phyloP scores from a whole-genome alignment of 2,329 filamentous ascomycete genomes.

The Davidsoniella virescens region DNA sequence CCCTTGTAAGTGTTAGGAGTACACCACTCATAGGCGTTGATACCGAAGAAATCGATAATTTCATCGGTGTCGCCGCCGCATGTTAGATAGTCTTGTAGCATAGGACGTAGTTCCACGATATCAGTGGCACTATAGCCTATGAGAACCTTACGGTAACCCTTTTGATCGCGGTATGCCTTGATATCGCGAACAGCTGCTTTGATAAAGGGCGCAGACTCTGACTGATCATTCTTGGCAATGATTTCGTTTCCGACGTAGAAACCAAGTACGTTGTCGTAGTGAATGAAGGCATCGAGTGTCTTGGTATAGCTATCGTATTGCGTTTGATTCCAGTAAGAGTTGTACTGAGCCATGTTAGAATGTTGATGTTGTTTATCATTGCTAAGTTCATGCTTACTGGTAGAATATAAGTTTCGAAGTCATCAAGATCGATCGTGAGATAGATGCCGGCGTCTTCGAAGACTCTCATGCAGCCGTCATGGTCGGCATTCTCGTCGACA shows the following conservation, averaged over 20 bases:
- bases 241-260: constrained; percentile 86
- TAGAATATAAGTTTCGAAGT: constrained; percentile 51
- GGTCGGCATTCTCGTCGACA: constrained; percentile 54
- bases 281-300: constrained; percentile 62
- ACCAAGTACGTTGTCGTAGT: constrained; percentile 65
- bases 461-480: constrained; percentile 64
- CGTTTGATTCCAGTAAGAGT: constrained; percentile 54
- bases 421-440: constrained; percentile 68
- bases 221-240: constrained; percentile 45
- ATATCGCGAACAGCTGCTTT: constrained; percentile 69
- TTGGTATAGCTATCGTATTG: constrained; percentile 52
- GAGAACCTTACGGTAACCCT: constrained; percentile 66
- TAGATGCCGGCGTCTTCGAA: constrained; percentile 74
- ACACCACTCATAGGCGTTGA: constrained; percentile 79
- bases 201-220: constrained; percentile 59
- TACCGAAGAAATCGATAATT: constrained; percentile 64
- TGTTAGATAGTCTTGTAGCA: constrained; percentile 56
- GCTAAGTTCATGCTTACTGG: constrained; percentile 27
- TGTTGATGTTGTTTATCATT: neutral
- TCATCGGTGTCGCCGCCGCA: constrained; percentile 56
- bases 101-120: constrained; percentile 50
- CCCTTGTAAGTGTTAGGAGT: constrained; percentile 39
- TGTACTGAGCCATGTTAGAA: constrained; percentile 24
- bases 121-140: constrained; percentile 80
- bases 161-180: constrained; percentile 61